Evolutionary conservation across 768 basidiomycete genomes (phyloP), one percentile per base, ranked within the genome.

Genomic region (Cystofilobasidium macerans): DNA sequence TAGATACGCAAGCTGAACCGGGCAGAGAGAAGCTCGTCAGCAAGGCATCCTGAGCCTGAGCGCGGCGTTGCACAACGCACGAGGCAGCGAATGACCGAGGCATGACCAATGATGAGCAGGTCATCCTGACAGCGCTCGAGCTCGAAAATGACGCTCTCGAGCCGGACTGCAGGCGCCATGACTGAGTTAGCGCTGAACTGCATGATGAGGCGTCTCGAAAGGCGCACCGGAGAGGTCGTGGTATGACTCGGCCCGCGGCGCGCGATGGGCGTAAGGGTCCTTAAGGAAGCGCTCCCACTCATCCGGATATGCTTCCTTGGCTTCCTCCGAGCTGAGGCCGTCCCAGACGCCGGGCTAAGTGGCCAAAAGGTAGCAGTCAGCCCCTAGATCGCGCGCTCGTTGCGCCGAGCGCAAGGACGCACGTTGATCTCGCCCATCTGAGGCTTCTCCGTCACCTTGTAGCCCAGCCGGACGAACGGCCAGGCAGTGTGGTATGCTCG

Each of bases 391-490:
- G n/a, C n/a, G n/a, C n/a, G n/a, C n/a, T n/a, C n/a, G n/a, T n/a
- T n/a, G n/a, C n/a, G n/a, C n/a, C n/a, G n/a, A n/a, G n/a, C n/a
- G n/a, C n/a, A 32, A n/a, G 28, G 14, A 76, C 76, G 9, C 87
- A 94, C 60, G 93, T 99, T 99, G 73, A 98, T 95, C 79, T 99
- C 95, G 60, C 85, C 81, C 93, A 98, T 97, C 76, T 93, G 92
- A 0, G 87, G 83, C 72, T 95, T 97, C 78, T 99, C 91, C 54
- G 92, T 82, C 35, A 98, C 89, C 64, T 78, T 78, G 73, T 78
- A 80, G 18, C 69, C 79, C 69, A 40, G 71, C 74, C 91, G 75
- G 20, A 77, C 73, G 70, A 98, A 97, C 0, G 95, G 95, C 88
- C 92, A 94, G 1, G 93, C 92, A 3, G 91, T 94, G 73, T 97